These are phyloP conservation scores for Dactylorhiza incarnata DNA, from an alignment of 106 monocot genomes.

Conservation along the genomic window DNA sequence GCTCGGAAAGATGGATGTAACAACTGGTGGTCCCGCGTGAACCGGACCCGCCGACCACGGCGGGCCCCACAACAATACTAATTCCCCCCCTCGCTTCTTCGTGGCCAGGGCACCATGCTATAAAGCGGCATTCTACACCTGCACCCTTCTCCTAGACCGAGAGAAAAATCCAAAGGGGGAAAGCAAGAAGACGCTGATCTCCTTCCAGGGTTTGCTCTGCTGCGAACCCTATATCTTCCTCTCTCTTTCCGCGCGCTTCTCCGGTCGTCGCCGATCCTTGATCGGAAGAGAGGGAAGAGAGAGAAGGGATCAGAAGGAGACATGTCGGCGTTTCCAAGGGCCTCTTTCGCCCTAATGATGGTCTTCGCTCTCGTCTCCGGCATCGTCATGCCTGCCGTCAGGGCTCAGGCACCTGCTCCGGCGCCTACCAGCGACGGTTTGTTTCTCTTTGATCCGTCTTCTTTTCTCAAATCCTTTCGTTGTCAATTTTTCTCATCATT, in stretches of 20 bases:
- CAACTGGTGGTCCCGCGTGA: too few species aligned
- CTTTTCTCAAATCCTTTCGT: not conserved
- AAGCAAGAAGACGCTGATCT: not conserved
- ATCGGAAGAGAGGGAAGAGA: conserved; percentile 1
- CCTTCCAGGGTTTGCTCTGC: not conserved
- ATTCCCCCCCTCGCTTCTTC: not conserved
- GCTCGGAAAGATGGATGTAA: too few species aligned
- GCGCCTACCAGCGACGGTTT: conserved; percentile 31
- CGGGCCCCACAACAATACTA: conserved; percentile 1
- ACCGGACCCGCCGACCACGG: not conserved
- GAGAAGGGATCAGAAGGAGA: not conserved
- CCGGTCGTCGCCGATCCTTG: not conserved
- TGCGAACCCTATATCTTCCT: not conserved
- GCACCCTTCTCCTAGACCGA: not conserved
- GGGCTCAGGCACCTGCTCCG: conserved; percentile 28
- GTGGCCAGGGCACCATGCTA: not conserved
- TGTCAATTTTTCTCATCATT: not conserved
- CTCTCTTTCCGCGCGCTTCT: not conserved
- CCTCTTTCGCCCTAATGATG: conserved; percentile 3
- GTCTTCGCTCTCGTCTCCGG: conserved; percentile 18
- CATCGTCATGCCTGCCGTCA: conserved; percentile 20
- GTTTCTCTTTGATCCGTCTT: not conserved
- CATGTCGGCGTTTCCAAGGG: conserved; percentile 10
- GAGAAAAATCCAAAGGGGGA: not conserved
- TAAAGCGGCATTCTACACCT: not conserved